phyloP scores from a whole-genome alignment of 768 basidiomycete genomes.

The Lactifluus piperatus region DNA sequence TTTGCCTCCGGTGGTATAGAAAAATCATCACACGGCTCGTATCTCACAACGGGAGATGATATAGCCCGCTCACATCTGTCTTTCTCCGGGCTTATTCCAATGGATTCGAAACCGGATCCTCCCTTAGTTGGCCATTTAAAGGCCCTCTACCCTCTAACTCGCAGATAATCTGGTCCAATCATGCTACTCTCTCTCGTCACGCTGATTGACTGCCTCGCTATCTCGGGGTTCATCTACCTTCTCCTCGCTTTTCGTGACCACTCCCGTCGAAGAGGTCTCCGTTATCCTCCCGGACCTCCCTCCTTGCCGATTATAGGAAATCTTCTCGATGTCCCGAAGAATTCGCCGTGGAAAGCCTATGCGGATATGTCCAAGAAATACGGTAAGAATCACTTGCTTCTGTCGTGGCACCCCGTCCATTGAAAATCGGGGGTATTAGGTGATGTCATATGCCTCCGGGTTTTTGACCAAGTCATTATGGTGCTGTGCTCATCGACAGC shows the following conservation, averaged over 20 bases:
- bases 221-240: background rate
- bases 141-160: too few species aligned
- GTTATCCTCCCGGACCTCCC: background rate
- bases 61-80: too few species aligned
- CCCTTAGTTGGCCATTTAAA: too few species aligned
- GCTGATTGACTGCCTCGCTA: background rate
- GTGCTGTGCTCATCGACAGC: background rate
- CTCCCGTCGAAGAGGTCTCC: background rate
- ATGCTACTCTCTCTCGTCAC: background rate
- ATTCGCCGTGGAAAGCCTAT: background rate
- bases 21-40: too few species aligned
- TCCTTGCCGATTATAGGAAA: too few species aligned
- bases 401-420: background rate
- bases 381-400: background rate
- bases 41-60: too few species aligned
- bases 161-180: background rate
- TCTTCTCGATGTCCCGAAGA: too few species aligned
- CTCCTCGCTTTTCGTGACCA: background rate
- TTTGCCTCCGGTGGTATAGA: too few species aligned
- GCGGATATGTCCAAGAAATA: background rate
- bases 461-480: too few species aligned
- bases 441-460: background rate
- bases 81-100: too few species aligned
- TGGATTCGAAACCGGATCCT: too few species aligned
- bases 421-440: background rate